Evolutionary conservation across 1,284 basidiomycete genomes (phyloP), one percentile per base, ranked within the genome.

Genomic region (Pseudozyma hubeiensis): DNA sequence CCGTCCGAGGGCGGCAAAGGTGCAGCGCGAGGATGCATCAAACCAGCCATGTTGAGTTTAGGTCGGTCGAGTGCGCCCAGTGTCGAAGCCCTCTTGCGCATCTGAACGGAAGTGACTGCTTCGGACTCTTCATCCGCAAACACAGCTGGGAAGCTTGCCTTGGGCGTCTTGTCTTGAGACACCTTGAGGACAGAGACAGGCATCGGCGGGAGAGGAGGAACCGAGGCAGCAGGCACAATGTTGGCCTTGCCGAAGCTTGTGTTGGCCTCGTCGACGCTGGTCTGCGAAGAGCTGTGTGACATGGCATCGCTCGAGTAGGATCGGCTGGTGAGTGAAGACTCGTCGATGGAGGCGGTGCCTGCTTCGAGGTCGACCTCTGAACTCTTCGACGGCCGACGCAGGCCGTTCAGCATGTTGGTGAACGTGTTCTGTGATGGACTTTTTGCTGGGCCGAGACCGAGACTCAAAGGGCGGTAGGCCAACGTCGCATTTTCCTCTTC

Each of bases 211-310:
- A 75, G 56, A 17, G 72, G 67, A 14, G 72, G 72, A 0, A 67
- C 31, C 2, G 57, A 66, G 30, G 56, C 67, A 37, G 67, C 72
- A 11, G 66, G 56, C 10, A 75, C 67, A 11, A 75, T 33, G 53
- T 63, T 75, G 46, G 67, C 72, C 44, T 75, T 75, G 48, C 64
- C 59, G 44, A 75, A 47, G 72, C 72, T 75, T n/a, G 67, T 61
- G 24, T 66, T 63, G 13, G 61, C 59, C 37, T 75, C 71, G 16
- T 64, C 65, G 41, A 71, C 37, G 55, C 67, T 75, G 43, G 72
- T 75, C 34, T 64, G 62, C 35, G 71, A 75, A 7, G 71, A 75
- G 63, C 62, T 66, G 60, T 63, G 40, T 17, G 71, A 75, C 34
- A 75, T 48, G 19, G 30, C 63, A 34, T 65, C 66, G 53, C 62